phyloP scores from a whole-genome alignment of 805 yeast genomes.

The Zygosaccharomyces pseudorouxii region DNA sequence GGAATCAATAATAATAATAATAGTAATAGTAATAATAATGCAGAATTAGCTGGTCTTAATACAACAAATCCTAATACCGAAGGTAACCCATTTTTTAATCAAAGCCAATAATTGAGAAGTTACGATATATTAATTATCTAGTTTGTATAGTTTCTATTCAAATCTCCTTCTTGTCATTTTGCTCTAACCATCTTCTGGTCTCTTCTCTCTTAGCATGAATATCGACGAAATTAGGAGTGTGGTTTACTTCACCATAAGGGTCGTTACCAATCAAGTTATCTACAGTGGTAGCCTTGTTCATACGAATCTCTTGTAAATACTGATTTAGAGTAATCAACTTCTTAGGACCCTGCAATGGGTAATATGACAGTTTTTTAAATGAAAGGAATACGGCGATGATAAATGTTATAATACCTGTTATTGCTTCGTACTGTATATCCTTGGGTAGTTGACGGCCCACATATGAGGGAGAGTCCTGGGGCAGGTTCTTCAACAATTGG shows the following conservation, averaged over 20 bases:
- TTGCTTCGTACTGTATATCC: conserved; percentile 31
- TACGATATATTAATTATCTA: not conserved
- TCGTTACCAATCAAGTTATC: conserved; percentile 29
- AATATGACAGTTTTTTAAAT: conserved; percentile 22
- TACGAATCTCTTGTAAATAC: conserved; percentile 28
- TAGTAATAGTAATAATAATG: not conserved
- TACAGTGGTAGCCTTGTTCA: conserved; percentile 30
- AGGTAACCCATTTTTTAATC: conserved; percentile 13
- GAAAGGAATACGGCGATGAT: conserved; percentile 26
- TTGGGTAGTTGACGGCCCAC: conserved; percentile 17
- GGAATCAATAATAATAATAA: not conserved
- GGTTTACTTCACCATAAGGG: conserved; percentile 29
- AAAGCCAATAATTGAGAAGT: not conserved
- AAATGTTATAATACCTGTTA: conserved; percentile 24
- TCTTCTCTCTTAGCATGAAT: conserved; percentile 24
- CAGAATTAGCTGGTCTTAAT: not conserved
- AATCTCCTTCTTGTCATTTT: conserved; percentile 13
- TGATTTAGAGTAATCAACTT: conserved; percentile 17
- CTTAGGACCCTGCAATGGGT: conserved; percentile 21
- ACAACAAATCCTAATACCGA: conserved; percentile 7
- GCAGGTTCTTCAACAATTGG: conserved; percentile 21
- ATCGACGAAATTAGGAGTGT: conserved; percentile 30
- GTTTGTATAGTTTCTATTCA: conserved; percentile 5
- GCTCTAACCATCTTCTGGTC: conserved; percentile 18
- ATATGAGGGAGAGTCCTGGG: conserved; percentile 4